phyloP scores from a whole-genome alignment of 441 rosid species.

The Breynia disticha region DNA sequence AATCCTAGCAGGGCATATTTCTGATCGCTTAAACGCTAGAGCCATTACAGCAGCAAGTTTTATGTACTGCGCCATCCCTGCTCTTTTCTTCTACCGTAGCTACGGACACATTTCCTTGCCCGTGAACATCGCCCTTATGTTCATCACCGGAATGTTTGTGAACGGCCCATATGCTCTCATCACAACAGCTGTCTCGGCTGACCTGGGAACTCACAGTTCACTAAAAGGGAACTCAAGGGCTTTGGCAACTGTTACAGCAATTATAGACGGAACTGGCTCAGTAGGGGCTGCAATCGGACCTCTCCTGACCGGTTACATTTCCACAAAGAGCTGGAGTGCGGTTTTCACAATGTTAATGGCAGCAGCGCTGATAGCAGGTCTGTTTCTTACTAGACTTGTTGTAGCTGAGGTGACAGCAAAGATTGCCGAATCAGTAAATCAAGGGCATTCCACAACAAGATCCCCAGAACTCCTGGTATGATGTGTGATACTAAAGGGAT shows the following conservation, averaged over 20 bases:
- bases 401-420: slow-evolving; percentile 69
- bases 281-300: slow-evolving; percentile 97
- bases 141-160: slow-evolving; percentile 78
- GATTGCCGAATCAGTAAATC: slow-evolving; percentile 43
- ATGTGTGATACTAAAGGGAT: slow-evolving; percentile 15
- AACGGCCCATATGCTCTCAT: slow-evolving; percentile 93
- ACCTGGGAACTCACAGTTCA: slow-evolving; percentile 85
- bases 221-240: slow-evolving; percentile 82
- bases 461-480: slow-evolving; percentile 16
- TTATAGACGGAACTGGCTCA: slow-evolving; percentile 94
- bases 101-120: slow-evolving; percentile 66
- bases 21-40: slow-evolving; percentile 65
- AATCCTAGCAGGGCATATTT: slow-evolving; percentile 84
- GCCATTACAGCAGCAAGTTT: slow-evolving; percentile 91
- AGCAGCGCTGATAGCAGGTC: slow-evolving; percentile 81
- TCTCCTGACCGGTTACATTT: slow-evolving; percentile 73
- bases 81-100: slow-evolving; percentile 68
- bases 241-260: slow-evolving; percentile 87
- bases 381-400: slow-evolving; percentile 66
- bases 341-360: slow-evolving; percentile 93
- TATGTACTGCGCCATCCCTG: slow-evolving; percentile 88
- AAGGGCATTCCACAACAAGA: slow-evolving; percentile 20
- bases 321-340: slow-evolving; percentile 67
- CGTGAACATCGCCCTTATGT: slow-evolving; percentile 57
- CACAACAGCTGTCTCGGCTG: slow-evolving; percentile 94